Conservation (phyloP, 2,329 filamentous ascomycete species). For the Xylariaceae sp. region DNA sequence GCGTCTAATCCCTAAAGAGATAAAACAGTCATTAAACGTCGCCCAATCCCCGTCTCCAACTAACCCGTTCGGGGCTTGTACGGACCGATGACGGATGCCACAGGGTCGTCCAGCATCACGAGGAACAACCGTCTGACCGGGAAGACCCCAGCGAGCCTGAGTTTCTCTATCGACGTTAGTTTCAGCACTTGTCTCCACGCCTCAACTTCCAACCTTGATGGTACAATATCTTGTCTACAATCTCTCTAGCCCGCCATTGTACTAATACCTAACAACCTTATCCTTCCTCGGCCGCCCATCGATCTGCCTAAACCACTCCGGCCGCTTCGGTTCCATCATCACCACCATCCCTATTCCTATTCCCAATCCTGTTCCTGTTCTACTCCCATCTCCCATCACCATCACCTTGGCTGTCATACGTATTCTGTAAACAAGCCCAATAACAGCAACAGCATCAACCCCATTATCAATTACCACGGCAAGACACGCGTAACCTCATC, state of each 20-base stretch:
- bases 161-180: slow-evolving; percentile 2
- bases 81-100: slow-evolving; percentile 32
- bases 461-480: background rate
- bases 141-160: slow-evolving; percentile 11
- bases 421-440: background rate
- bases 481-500: slow-evolving; percentile 15
- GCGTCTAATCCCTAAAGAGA: background rate
- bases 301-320: background rate
- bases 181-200: slow-evolving; percentile 3
- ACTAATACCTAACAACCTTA: background rate
- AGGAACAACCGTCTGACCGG: slow-evolving; percentile 29
- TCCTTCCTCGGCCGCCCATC: slow-evolving; percentile 3
- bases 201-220: slow-evolving; percentile 5
- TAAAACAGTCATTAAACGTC: background rate
- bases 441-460: background rate
- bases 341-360: background rate
- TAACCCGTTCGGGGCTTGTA: slow-evolving; percentile 17
- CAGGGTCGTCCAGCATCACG: slow-evolving; percentile 29
- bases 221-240: background rate
- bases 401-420: background rate
- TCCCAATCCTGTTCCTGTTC: background rate
- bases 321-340: slow-evolving; percentile 8
- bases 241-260: background rate
- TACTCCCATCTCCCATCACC: background rate
- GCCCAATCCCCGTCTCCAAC: background rate